phyloP scores from a whole-genome alignment of 352 stramenopile genomes.

The Globisporangium paddicum region DNA sequence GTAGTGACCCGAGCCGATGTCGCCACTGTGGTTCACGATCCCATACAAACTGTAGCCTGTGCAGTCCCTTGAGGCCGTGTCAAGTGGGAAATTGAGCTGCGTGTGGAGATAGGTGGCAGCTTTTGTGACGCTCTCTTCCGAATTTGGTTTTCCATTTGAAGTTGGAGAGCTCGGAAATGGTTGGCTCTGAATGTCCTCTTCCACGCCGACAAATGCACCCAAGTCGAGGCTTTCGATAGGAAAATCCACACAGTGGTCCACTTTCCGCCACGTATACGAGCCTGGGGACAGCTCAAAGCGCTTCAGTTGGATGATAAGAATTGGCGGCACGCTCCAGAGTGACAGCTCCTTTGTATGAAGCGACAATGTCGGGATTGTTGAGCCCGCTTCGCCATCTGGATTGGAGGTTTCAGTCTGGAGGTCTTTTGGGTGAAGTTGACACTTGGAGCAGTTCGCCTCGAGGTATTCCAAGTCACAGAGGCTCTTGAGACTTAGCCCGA shows the following conservation, averaged over 20 bases:
- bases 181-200: neutral
- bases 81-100: constrained; percentile 34
- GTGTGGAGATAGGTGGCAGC: constrained; percentile 29
- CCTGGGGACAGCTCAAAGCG: constrained; percentile 54
- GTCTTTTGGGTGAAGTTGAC: constrained; percentile 9
- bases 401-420: neutral
- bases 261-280: constrained; percentile 67
- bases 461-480: constrained; percentile 44
- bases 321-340: constrained; percentile 48
- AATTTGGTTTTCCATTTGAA: neutral
- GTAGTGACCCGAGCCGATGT: constrained; percentile 94
- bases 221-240: constrained; percentile 87
- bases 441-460: constrained; percentile 38
- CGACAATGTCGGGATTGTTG: neutral
- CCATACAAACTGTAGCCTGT: constrained; percentile 91
- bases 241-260: constrained; percentile 90
- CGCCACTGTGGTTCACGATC: constrained; percentile 93
- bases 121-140: constrained; percentile 13
- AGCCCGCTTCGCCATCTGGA: neutral
- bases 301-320: constrained; percentile 67
- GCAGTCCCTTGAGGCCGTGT: constrained; percentile 32
- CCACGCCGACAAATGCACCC: constrained; percentile 22
- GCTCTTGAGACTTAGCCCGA: constrained; percentile 37
- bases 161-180: neutral
- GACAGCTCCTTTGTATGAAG: constrained; percentile 45